Evolutionary conservation across 75 land plant species (phyloP).

Genomic region (Pseudotsuga menziesii): DNA sequence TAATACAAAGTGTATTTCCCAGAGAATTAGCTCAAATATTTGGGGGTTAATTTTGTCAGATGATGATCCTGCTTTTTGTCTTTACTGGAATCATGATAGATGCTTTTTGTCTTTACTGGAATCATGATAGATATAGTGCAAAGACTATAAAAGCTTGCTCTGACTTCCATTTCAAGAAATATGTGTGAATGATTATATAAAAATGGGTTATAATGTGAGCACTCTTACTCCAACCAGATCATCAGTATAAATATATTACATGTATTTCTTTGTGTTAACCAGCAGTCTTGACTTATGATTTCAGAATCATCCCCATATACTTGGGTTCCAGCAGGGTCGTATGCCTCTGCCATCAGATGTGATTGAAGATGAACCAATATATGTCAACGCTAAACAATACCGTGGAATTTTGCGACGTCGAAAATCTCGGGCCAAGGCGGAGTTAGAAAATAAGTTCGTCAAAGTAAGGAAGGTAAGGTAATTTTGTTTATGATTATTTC

Average conservation of each 20-base stretch:
- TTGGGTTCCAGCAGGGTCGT: constrained; percentile 65
- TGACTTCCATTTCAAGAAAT: neutral
- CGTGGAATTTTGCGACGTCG: constrained; percentile 75
- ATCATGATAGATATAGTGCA: neutral
- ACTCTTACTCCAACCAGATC: neutral
- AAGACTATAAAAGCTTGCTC: neutral
- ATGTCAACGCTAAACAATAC: constrained; percentile 79
- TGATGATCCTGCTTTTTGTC: neutral
- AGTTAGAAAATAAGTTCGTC: constrained; percentile 64
- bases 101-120: neutral
- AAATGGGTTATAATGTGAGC: neutral
- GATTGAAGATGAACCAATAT: constrained; percentile 84
- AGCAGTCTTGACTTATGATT: neutral
- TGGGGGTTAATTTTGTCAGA: neutral
- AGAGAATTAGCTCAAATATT: neutral
- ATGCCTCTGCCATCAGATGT: constrained; percentile 79
- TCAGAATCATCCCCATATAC: constrained; percentile 63
- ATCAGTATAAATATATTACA: neutral
- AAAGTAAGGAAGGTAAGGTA: constrained; percentile 67
- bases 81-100: neutral
- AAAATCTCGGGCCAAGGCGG: constrained; percentile 84
- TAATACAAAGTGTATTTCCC: neutral
- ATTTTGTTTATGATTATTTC: neutral
- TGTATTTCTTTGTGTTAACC: neutral
- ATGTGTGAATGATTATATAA: neutral